These are phyloP conservation scores for Cryptococcus wingfieldii DNA, from an alignment of 1,284 basidiomycete genomes.

Conservation along the genomic window DNA sequence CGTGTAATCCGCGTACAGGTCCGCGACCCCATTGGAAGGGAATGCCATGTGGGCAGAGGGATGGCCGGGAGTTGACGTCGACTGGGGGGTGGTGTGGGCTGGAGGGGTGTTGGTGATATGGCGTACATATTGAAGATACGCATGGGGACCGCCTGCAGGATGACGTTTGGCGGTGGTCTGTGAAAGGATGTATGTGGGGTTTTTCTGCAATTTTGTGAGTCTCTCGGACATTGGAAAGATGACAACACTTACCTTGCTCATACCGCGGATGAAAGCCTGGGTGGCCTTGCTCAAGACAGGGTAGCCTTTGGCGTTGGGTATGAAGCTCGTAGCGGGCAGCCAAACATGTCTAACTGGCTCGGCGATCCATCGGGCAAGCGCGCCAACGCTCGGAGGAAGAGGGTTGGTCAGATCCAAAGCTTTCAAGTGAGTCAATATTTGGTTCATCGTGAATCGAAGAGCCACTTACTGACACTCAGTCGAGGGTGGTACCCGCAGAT, in stretches of 20 bases:
- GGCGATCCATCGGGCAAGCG: conserved; percentile 80
- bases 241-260: conserved; percentile 65
- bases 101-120: conserved; percentile 67
- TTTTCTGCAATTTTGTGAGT: conserved; percentile 55
- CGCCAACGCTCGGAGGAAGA: conserved; percentile 67
- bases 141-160: conserved; percentile 71
- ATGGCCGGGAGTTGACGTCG: conserved; percentile 40
- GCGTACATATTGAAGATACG: conserved; percentile 85
- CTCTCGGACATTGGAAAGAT: neutral
- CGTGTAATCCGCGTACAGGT: conserved; percentile 62
- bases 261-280: conserved; percentile 79
- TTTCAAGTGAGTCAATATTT: conserved; percentile 34
- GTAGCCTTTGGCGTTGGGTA: conserved; percentile 94
- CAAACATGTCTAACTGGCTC: conserved; percentile 86
- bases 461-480: conserved; percentile 67
- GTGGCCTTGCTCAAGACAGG: conserved; percentile 91
- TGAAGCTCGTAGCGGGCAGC: conserved; percentile 84
- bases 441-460: neutral
- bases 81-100: conserved; percentile 28
- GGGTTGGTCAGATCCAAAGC: conserved; percentile 87
- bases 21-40: conserved; percentile 66
- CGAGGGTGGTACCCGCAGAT: conserved; percentile 83
- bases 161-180: conserved; percentile 64
- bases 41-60: conserved; percentile 52
- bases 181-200: conserved; percentile 74